These are phyloP conservation scores for Coemansia aciculifera DNA, from an alignment of 192 early-diverging fungal genomes.

Conservation along the genomic window DNA sequence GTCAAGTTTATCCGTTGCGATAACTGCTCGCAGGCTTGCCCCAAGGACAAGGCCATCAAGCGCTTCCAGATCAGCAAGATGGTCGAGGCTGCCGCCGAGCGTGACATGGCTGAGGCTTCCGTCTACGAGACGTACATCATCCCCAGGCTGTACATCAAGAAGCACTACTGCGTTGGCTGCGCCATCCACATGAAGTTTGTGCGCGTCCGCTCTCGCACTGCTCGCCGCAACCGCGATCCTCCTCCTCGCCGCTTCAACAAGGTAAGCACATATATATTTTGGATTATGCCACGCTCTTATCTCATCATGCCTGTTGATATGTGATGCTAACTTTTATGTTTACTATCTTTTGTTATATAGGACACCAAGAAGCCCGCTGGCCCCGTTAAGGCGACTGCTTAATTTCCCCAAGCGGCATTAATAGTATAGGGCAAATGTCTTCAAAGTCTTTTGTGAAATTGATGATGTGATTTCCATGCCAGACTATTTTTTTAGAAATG, in stretches of 20 bases:
- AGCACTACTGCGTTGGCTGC: constrained; percentile 92
- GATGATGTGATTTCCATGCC: neutral
- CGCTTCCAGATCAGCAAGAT: constrained; percentile 98
- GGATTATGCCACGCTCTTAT: neutral
- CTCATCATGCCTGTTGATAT: neutral
- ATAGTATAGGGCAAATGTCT: constrained; percentile 10
- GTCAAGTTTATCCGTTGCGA: constrained; percentile 96
- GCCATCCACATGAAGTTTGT: constrained; percentile 94
- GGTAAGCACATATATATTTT: constrained; percentile 24
- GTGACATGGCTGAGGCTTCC: constrained; percentile 95
- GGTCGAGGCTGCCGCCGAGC: constrained; percentile 95
- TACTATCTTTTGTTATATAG: constrained; percentile 24
- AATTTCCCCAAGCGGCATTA: constrained; percentile 8
- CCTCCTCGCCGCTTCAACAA: constrained; percentile 87
- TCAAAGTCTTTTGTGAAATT: constrained; percentile 8
- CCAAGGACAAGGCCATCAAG: constrained; percentile 99
- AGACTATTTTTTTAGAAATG: neutral
- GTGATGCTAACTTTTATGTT: neutral
- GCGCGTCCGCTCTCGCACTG: constrained; percentile 86
- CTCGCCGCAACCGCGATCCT: constrained; percentile 89
- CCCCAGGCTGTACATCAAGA: constrained; percentile 99
- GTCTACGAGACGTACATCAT: constrained; percentile 94
- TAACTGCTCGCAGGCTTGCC: constrained; percentile 97
- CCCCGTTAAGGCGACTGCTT: constrained; percentile 36
- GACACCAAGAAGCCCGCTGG: constrained; percentile 64